A percentile compares a stretch with the other conserved stretches of the same genome.
Evolutionary conservation across 805 yeast genomes (phyloP).

Genomic region (Suhomyces xylopsoci): DNA sequence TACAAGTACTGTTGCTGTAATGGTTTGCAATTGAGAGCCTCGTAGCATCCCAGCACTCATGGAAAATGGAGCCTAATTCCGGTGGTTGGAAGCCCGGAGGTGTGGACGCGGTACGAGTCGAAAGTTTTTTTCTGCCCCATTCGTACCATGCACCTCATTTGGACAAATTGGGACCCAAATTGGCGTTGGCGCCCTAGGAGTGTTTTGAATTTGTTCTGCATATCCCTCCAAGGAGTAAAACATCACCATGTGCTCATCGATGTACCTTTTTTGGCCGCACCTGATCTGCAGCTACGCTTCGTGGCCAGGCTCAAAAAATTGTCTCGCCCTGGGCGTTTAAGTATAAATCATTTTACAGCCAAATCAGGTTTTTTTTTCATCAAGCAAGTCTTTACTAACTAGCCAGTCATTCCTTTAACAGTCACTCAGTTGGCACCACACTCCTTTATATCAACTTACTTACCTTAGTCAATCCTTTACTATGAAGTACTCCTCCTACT

Average conservation of each 20-base stretch:
- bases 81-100: neutral
- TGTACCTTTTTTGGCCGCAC: neutral
- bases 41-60: neutral
- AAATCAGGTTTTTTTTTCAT: neutral
- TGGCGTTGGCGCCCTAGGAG: neutral
- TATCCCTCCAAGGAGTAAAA: neutral
- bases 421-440: neutral
- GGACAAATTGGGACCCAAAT: neutral
- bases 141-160: neutral
- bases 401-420: constrained; percentile 1
- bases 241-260: neutral
- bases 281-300: neutral
- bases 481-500: constrained; percentile 15
- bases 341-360: neutral
- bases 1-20: neutral
- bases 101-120: neutral
- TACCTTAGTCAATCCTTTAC: constrained; percentile 6
- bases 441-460: constrained; percentile 3
- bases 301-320: neutral
- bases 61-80: neutral
- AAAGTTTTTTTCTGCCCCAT: neutral
- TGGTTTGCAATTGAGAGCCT: neutral
- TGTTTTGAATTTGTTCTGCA: neutral
- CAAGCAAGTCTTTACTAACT: neutral
- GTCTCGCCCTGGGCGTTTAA: neutral